Conservation (phyloP, 257 asterid species). For the Capsicum rhomboideum region DNA sequence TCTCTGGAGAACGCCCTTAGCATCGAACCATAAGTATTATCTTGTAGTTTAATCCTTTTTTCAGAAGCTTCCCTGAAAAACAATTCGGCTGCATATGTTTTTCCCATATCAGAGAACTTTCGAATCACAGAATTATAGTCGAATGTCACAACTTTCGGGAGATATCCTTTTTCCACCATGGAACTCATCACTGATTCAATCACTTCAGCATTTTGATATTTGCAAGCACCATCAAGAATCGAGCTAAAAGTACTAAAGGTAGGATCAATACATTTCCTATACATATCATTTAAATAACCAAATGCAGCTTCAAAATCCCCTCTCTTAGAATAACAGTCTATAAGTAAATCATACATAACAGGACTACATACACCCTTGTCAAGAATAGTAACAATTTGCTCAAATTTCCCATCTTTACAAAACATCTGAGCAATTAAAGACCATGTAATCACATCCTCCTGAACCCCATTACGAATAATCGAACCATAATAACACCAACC, state of each 20-base stretch:
- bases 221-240: slow-evolving; percentile 76
- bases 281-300: slow-evolving; percentile 31
- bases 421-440: slow-evolving; percentile 40
- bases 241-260: slow-evolving; percentile 44
- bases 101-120: slow-evolving; percentile 41
- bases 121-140: slow-evolving; percentile 40
- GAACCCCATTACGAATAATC: slow-evolving; percentile 39
- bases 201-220: slow-evolving; percentile 26
- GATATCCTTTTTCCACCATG: slow-evolving; percentile 41
- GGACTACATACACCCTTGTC: slow-evolving; percentile 32
- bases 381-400: slow-evolving; percentile 35
- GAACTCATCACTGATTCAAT: slow-evolving; percentile 23
- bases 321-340: slow-evolving; percentile 44
- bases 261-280: slow-evolving; percentile 28
- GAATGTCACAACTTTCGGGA: slow-evolving; percentile 3
- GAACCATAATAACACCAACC: slow-evolving; percentile 69
- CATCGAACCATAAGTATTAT: slow-evolving; percentile 42
- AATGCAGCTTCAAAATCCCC: slow-evolving; percentile 63
- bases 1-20: slow-evolving; percentile 40
- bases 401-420: slow-evolving; percentile 44
- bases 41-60: slow-evolving; percentile 28
- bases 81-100: slow-evolving; percentile 46
- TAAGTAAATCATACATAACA: slow-evolving; percentile 39
- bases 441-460: slow-evolving; percentile 45
- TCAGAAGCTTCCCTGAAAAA: slow-evolving; percentile 34